phyloP scores from a whole-genome alignment of 176 grass and related monocot species.

The Carex littledalei region DNA sequence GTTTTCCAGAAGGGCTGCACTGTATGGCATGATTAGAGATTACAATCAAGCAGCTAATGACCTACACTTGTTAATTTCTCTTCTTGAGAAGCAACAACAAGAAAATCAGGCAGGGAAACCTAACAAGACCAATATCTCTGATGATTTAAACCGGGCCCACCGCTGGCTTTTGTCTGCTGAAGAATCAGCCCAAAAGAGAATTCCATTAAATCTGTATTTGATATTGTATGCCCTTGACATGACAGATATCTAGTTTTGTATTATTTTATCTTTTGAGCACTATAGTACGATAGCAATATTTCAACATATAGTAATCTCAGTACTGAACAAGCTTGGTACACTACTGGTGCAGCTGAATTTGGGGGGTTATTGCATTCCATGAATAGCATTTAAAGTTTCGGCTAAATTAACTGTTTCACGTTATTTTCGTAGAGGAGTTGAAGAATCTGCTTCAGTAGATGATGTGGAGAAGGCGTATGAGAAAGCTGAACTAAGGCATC shows the following conservation, averaged over 20 bases:
- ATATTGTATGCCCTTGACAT: slow-evolving; percentile 69
- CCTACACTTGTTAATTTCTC: slow-evolving; percentile 52
- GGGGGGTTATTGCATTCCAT: neutral
- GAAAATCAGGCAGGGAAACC: slow-evolving; percentile 37
- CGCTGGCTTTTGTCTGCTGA: slow-evolving; percentile 52
- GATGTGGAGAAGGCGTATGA: slow-evolving; percentile 83
- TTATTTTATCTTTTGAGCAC: slow-evolving; percentile 1
- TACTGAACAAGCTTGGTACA: neutral
- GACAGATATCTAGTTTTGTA: slow-evolving; percentile 1
- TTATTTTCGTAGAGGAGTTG: slow-evolving; percentile 55
- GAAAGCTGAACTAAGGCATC: slow-evolving; percentile 82
- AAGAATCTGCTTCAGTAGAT: slow-evolving; percentile 49
- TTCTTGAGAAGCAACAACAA: slow-evolving; percentile 67
- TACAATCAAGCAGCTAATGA: slow-evolving; percentile 71
- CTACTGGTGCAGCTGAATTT: neutral
- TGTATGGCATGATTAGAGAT: slow-evolving; percentile 77
- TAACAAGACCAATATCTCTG: slow-evolving; percentile 34
- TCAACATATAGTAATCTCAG: neutral
- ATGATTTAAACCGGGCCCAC: slow-evolving; percentile 46
- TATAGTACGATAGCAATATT: neutral
- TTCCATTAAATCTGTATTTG: slow-evolving; percentile 59
- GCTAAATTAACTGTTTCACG: neutral
- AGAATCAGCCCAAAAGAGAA: slow-evolving; percentile 48
- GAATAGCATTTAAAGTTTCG: neutral
- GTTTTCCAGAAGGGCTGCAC: slow-evolving; percentile 78